Evolutionary conservation across 768 basidiomycete genomes (phyloP).

Genomic region (Trichaptum fuscoviolaceum): DNA sequence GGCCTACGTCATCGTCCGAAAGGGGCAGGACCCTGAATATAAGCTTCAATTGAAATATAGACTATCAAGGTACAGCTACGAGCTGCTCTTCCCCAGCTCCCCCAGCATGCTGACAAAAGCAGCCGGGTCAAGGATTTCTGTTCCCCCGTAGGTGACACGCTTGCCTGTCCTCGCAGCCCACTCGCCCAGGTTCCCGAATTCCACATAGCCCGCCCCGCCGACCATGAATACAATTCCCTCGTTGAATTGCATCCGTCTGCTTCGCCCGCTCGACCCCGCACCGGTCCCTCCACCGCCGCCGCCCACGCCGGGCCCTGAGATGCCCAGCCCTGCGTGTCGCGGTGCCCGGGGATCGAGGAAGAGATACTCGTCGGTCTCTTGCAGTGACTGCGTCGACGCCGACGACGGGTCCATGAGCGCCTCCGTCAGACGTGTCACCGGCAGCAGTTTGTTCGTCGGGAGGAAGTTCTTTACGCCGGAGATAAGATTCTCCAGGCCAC

Average conservation of each 20-base stretch:
- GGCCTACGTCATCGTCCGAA: background rate
- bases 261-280: conserved; percentile 31
- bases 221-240: conserved; percentile 93
- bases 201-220: conserved; percentile 95
- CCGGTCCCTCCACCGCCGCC: conserved; percentile 26
- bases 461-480: conserved; percentile 98
- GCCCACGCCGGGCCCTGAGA: conserved; percentile 39
- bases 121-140: conserved; percentile 88
- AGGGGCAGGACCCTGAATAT: background rate
- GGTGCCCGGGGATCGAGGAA: conserved; percentile 89
- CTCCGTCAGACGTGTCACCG: conserved; percentile 88
- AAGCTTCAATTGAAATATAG: background rate
- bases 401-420: conserved; percentile 96
- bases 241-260: conserved; percentile 67
- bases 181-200: conserved; percentile 94
- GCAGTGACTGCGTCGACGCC: conserved; percentile 89
- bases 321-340: conserved; percentile 48
- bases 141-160: conserved; percentile 89
- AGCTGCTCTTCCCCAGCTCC: conserved; percentile 45
- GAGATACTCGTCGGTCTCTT: conserved; percentile 94
- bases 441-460: conserved; percentile 89
- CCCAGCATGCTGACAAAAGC: conserved; percentile 75
- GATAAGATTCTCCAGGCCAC: conserved; percentile 94
- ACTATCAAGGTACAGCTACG: conserved; percentile 16
- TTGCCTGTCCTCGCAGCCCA: conserved; percentile 84